Evolutionary conservation across 2,329 filamentous ascomycete genomes (phyloP), one percentile per base, ranked within the genome.

Genomic region (Dactylellina haptotyla): DNA sequence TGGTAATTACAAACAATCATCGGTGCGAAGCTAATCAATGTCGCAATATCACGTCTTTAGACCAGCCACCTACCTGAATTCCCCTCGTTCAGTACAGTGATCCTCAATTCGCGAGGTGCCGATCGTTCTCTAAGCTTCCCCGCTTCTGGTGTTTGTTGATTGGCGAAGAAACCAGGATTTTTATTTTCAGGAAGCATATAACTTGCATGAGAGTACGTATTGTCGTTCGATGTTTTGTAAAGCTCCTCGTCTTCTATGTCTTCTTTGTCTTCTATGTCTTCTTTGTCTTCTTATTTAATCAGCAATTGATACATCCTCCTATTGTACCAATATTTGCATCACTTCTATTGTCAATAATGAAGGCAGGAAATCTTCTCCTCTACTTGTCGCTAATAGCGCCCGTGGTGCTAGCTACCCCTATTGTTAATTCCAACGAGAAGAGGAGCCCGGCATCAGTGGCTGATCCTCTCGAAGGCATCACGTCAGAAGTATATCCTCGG

Each of bases 21-120:
- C 8, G 43, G 12, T 53, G 9, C 3, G 20, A 16, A 4, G 20
- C 5, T 23, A 16, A n/a, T 50, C 34, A 34, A 72, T 72, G 67
- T 65, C 67, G 59, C 59, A 51, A 72, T 64, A 72, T 72, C 59
- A 65, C 67, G 67, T 61, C 67, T 65, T 65, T 9, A 28, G 20
- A 30, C 28, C 14, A 18, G n/a, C 5, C 18, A 9, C 10, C 8
- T 26, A 48, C 18, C 34, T 37, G 25, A 20, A 28, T 39, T 46
- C 18, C 18, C 46, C 16, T 28, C 26, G 9, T 45, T 41, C 34
- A 46, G 20, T 46, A 41, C 53, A 20, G 39, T 48, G 39, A 20
- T 1, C n/a, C 16, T 46, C 26, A 45, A 30, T 54, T 45, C 46
- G 18, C 28, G 16, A 54, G 53, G 18, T 32, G 59, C 46, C 46